Evolutionary conservation across 225 moss, liverwort and hornwort species (phyloP), one percentile per base, ranked within the genome.

Genomic region (Polytrichum formosum): DNA sequence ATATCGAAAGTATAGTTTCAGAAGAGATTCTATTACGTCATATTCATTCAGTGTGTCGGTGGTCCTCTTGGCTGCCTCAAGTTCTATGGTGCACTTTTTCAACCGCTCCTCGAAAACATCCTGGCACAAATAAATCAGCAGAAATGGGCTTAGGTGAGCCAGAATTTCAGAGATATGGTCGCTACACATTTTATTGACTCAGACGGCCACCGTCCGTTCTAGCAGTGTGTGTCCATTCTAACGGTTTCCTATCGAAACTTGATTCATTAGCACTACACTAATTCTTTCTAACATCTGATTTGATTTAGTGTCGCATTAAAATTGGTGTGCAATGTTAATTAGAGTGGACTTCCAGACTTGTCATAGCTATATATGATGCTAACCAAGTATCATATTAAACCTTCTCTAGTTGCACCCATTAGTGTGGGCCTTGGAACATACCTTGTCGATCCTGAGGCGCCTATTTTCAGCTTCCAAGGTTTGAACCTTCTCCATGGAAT

Each of bases 391-490:
- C 58, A 58, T 56, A 18, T 58, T 8, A 22, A 22, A 21, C 58
- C 21, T 20, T 20, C 23, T 20, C 58, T 20, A 21, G 21, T 19
- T 56, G 56, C 21, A 56, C 20, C 21, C 21, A n/a, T 56, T 20
- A 56, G 58, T 21, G 58, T 23, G 58, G 23, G 9, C 58, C 7
- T 29, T 19, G 18, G 19, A 5, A 37, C 21, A 66, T 66, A 66
- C 66, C 66, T 66, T 66, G 13, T 53, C 46, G 22, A 20, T 31
- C 33, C 66, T 46, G 9, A 66, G 21, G n/a, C 30, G 37, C 66
- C 33, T 66, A 35, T 66, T 66, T 66, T 66, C 66, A 66, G 46
- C 23, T 21, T 66, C 66, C 30, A 66, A 35, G 30, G 66, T 21
- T 66, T 66, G 33, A 46, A 66, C 19, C 19, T 66, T 66, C 8